phyloP scores from a whole-genome alignment of 352 stramenopile genomes.

The Sclerospora graminicola region DNA sequence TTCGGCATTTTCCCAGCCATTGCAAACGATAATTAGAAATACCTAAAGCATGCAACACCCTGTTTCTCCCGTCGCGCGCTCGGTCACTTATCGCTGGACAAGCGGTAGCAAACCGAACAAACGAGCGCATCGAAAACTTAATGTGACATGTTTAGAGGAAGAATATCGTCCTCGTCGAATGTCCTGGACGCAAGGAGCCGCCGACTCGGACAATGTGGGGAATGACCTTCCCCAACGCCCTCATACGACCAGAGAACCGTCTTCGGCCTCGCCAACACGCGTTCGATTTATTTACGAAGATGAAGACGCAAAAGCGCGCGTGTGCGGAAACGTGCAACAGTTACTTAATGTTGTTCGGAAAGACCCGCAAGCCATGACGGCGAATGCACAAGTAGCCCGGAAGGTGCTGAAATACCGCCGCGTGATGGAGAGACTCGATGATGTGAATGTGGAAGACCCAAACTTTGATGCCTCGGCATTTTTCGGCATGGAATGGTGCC shows the following conservation, averaged over 20 bases:
- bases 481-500: constrained; percentile 34
- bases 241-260: constrained; percentile 2
- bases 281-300: constrained; percentile 31
- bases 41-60: constrained; percentile 9
- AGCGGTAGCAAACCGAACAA: constrained; percentile 5
- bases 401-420: constrained; percentile 32
- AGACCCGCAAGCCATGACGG: constrained; percentile 14
- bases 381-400: constrained; percentile 24
- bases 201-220: constrained; percentile 1
- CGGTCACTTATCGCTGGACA: constrained; percentile 22
- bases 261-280: constrained; percentile 11
- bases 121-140: constrained; percentile 7
- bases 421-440: constrained; percentile 20
- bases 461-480: constrained; percentile 31
- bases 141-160: constrained; percentile 9
- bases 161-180: constrained; percentile 7
- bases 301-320: constrained; percentile 23
- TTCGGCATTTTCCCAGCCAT: constrained; percentile 21
- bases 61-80: constrained; percentile 3
- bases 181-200: constrained; percentile 15
- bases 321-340: constrained; percentile 25
- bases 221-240: constrained; percentile 3
- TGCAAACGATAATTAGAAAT: constrained; percentile 3
- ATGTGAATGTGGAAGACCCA: constrained; percentile 25
- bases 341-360: constrained; percentile 27